Conservation (phyloP, 2,329 filamentous ascomycete species). For the Cercospora zeae-maydis region DNA sequence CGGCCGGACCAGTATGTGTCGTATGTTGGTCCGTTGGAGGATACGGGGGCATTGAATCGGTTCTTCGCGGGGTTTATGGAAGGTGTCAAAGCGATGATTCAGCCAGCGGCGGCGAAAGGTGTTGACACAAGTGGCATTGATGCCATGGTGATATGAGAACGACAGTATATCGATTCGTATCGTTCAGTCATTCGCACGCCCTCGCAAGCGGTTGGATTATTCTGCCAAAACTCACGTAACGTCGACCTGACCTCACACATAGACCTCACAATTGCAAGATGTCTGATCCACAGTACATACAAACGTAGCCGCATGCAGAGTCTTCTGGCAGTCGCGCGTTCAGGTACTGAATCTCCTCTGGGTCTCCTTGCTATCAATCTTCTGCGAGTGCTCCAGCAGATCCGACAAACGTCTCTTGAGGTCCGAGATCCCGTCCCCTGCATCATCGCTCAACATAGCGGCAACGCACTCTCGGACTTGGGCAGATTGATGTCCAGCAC, state of each 20-base stretch:
- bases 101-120: not conserved
- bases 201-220: too few relatives aligned
- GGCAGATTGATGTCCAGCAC: conserved; percentile 9
- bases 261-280: not conserved
- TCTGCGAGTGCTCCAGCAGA: not conserved
- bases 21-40: conserved; percentile 16
- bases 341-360: conserved; percentile 5
- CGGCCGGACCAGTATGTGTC: conserved; percentile 65
- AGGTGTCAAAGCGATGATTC: not conserved
- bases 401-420: conserved; percentile 7
- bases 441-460: conserved; percentile 14
- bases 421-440: not conserved
- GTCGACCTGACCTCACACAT: too few relatives aligned
- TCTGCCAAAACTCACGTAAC: too few relatives aligned
- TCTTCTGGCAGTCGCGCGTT: not conserved
- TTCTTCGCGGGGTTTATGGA: not conserved
- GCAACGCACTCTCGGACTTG: conserved; percentile 16
- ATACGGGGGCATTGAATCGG: not conserved
- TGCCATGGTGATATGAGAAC: not conserved
- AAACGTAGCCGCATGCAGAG: not conserved
- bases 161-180: not conserved
- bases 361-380: not conserved
- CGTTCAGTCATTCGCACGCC: too few relatives aligned
- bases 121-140: not conserved
- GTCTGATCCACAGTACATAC: not conserved